Evolutionary conservation across 371 early-diverging fungal genomes (phyloP).

Genomic region (Actinomortierella ambigua): DNA sequence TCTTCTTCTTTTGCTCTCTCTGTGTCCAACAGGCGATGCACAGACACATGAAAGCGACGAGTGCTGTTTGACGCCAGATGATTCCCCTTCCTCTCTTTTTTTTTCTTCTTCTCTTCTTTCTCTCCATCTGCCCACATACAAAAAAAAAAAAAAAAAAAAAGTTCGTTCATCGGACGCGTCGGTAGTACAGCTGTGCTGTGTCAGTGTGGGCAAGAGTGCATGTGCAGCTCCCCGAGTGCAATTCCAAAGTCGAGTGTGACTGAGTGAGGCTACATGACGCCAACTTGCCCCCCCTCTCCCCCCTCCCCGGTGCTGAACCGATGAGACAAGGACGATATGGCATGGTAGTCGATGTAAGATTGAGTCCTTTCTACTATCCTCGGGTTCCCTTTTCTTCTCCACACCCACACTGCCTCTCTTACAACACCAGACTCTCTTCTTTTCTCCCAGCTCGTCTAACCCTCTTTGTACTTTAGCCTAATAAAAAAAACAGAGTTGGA

Average conservation of each 20-base stretch:
- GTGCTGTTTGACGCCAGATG: background rate
- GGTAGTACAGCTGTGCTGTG: background rate
- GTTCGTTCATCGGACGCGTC: background rate
- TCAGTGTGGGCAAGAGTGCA: no score
- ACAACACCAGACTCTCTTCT: background rate
- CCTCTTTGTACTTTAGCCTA: background rate
- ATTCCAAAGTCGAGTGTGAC: no score
- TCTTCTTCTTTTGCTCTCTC: background rate
- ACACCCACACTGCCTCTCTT: background rate
- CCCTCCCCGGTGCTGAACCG: background rate
- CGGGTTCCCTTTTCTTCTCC: background rate
- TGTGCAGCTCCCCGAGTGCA: no score
- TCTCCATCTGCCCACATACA: background rate
- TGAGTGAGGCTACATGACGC: background rate
- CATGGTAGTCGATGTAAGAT: no score
- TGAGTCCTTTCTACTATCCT: background rate
- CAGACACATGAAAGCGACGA: background rate
- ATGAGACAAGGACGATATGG: no score
- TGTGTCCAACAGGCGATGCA: background rate
- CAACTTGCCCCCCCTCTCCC: background rate
- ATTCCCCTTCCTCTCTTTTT: background rate
- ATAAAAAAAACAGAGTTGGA: background rate
- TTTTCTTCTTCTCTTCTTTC: background rate
- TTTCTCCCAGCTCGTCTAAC: background rate
- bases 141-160: background rate